phyloP scores from a whole-genome alignment of 495 filamentous ascomycete species.

The Tuber microsphaerosporum region DNA sequence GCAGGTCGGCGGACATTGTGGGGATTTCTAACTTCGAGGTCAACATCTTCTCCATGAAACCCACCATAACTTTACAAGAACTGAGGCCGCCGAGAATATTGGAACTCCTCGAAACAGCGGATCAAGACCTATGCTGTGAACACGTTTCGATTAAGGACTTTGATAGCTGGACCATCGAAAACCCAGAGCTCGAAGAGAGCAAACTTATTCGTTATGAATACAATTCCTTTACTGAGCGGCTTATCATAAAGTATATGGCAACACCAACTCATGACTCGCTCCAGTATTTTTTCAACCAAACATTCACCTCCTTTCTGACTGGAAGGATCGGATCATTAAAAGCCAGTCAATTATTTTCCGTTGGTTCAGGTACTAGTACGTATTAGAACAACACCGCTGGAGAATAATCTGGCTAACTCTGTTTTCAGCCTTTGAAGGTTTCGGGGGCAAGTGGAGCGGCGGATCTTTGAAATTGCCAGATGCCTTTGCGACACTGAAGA shows the following conservation, averaged over 20 bases:
- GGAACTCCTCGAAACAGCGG: background rate
- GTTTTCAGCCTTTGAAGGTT: background rate
- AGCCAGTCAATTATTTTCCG: background rate
- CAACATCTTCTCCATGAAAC: conserved; percentile 1
- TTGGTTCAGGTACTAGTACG: background rate
- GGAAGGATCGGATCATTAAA: background rate
- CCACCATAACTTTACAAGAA: background rate
- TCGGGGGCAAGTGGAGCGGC: background rate
- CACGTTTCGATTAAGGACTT: background rate
- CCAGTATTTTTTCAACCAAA: background rate
- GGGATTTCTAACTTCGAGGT: too few species aligned
- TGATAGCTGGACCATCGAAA: background rate
- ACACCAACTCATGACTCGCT: background rate
- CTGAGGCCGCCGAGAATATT: background rate
- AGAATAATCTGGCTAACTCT: background rate
- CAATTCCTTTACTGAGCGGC: background rate
- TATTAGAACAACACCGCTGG: background rate
- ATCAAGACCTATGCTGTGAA: background rate
- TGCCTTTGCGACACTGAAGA: background rate
- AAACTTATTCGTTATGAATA: background rate
- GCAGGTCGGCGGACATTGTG: too few species aligned
- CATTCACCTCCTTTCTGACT: background rate
- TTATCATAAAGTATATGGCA: background rate
- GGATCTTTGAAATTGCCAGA: background rate
- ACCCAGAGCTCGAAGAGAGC: background rate